phyloP scores from a whole-genome alignment of 2,329 filamentous ascomycete genomes.

The Phialophora chinensis region DNA sequence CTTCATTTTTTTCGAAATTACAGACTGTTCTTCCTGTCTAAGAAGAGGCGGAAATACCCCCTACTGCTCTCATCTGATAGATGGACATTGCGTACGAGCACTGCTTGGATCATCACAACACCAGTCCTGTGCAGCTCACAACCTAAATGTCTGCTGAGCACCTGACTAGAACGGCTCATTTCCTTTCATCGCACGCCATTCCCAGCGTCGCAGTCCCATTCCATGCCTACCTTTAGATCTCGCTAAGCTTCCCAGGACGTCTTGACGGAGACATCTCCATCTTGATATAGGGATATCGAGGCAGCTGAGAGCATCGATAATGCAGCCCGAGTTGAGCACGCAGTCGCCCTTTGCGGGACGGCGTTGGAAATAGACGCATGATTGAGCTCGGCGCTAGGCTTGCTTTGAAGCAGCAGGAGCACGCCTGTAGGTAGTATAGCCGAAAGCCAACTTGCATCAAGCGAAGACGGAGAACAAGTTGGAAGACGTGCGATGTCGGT shows the following conservation, averaged over 20 bases:
- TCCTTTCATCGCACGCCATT: not conserved
- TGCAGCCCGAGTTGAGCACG: not conserved
- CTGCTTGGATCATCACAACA: too few species aligned
- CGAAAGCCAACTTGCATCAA: not conserved
- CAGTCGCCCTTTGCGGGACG: not conserved
- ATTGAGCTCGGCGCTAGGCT: not conserved
- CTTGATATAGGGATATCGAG: not conserved
- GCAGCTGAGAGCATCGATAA: not conserved
- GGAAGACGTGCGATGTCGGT: not conserved
- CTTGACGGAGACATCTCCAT: not conserved
- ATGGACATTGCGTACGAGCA: not conserved
- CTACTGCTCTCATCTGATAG: not conserved
- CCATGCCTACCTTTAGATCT: not conserved
- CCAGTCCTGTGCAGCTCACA: not conserved
- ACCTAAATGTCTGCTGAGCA: not conserved
- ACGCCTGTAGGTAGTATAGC: too few species aligned
- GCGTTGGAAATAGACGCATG: not conserved
- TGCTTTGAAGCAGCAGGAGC: not conserved
- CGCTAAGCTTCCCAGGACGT: too few species aligned
- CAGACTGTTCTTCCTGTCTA: not conserved
- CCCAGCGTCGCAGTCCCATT: conserved; percentile 1
- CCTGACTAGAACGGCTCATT: conserved; percentile 6
- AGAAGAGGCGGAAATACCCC: not conserved
- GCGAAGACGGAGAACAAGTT: not conserved
- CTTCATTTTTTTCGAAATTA: not conserved